Percentiles rank a stretch among this genome's conserved stretches.
Conservation (phyloP, 1,284 basidiomycete genomes). For the Rhodotorula sp. region DNA sequence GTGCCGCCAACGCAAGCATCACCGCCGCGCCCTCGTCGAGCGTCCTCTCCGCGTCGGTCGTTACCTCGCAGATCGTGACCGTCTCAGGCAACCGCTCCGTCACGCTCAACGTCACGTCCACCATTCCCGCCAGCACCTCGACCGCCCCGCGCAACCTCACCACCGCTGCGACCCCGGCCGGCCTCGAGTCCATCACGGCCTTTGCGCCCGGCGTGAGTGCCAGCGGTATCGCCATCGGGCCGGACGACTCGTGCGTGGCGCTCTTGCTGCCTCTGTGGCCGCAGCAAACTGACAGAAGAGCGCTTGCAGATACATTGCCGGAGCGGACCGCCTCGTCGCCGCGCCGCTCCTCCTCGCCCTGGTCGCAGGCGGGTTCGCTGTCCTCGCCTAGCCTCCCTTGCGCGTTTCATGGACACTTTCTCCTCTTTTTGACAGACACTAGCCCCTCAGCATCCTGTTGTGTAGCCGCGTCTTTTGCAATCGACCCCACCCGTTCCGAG, state of each 20-base stretch:
- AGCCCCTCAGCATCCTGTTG: not conserved
- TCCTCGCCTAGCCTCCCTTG: not conserved
- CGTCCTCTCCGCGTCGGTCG: conserved; percentile 1
- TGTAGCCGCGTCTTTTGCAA: not conserved
- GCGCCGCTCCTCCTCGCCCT: not conserved
- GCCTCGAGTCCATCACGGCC: conserved; percentile 22
- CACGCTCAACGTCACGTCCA: conserved; percentile 23
- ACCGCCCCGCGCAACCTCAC: conserved; percentile 18
- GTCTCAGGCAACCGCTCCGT: conserved; percentile 9
- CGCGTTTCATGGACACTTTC: not conserved
- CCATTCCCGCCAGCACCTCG: conserved; percentile 1
- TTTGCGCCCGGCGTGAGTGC: conserved; percentile 21
- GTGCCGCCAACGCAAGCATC: not conserved
- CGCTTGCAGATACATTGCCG: conserved; percentile 26
- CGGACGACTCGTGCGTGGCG: conserved; percentile 16
- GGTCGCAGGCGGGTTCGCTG: not conserved
- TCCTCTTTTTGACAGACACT: conserved; percentile 4
- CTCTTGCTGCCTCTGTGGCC: too few species aligned
- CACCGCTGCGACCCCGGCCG: conserved; percentile 15
- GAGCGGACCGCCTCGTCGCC: not conserved
- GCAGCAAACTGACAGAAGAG: not conserved
- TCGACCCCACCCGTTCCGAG: not conserved
- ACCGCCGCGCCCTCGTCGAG: not conserved
- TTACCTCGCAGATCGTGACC: conserved; percentile 15
- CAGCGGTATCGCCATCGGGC: conserved; percentile 22